phyloP scores from a whole-genome alignment of 768 basidiomycete species.

The Dendrothele bispora region DNA sequence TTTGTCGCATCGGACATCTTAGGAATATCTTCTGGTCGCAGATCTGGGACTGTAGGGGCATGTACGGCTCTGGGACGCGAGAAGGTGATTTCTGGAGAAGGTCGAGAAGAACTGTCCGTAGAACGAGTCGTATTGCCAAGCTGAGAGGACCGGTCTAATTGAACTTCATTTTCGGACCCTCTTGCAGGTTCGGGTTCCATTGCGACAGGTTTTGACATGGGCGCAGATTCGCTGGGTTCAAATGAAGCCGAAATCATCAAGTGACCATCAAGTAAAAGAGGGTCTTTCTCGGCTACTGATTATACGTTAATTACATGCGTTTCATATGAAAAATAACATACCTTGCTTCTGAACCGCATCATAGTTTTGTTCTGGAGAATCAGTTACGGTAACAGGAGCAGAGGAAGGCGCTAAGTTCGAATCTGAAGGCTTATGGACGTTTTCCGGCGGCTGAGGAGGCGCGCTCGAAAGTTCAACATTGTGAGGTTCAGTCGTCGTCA shows the following conservation, averaged over 20 bases:
- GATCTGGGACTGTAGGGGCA: conserved; percentile 1
- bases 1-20: conserved; percentile 40
- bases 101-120: background rate
- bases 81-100: conserved; percentile 2
- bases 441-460: background rate
- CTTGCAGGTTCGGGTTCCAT: background rate
- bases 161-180: background rate
- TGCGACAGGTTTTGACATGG: background rate
- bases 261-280: no score
- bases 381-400: no score
- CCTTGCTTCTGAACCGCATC: no score
- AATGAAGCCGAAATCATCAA: no score
- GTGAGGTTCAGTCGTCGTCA: background rate
- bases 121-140: background rate
- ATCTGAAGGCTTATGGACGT: no score
- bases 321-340: no score
- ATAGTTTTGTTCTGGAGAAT: no score
- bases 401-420: no score
- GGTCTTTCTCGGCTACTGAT: no score
- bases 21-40: conserved; percentile 32
- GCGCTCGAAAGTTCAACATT: background rate
- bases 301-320: no score
- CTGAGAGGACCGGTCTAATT: background rate
- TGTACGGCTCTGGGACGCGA: conserved; percentile 5
- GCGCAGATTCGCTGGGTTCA: background rate